Base-by-base conservation (phyloP, 768 basidiomycete species). In the Favolaschia claudopus region DNA sequence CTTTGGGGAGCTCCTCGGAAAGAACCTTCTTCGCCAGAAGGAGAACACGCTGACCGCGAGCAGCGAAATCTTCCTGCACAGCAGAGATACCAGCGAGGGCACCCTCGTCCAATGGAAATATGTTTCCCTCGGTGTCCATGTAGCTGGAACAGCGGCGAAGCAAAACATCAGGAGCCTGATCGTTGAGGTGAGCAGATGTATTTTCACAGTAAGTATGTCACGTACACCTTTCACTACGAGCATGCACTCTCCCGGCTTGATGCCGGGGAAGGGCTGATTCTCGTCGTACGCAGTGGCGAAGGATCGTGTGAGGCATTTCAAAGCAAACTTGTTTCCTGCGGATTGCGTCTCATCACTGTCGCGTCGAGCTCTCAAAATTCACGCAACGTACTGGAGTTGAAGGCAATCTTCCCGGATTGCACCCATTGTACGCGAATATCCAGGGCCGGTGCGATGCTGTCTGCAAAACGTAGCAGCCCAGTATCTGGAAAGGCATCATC, bases 31-130 rank as follows among this genome's bases (percentile, higher is more conserved):
- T 77, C 25, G 85, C 84, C 17, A 88, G 77, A 1, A 86, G 73
- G 13, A 89, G 74, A n/a, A 89, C 86, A n/a, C 87, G 79, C 64
- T 85, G 84, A 2, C 87, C 87, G 51, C 77, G 74, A 12, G 75
- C 66, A 3, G 86, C 83, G 78, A 80, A 84, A 19, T 70, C 67
- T 53, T 83, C 83, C 64, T 83, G 83, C 4, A 76, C 64, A 1
- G 70, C 68, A 6, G 69, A 59, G 22, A 82, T 72, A 4, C 67
- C 58, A 6, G 70, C 66, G 31, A 73, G 71, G 7, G 67, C 68
- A 10, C 58, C 54, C 4, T 56, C 29, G 10, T 71, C 63, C 22
- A 88, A 70, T 0, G 72, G 72, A 10, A 78, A 51, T 9, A 70
- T 58, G 3, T 73, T 72, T 3, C 80, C 81, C 6, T 73, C 63